Evolutionary conservation across 2,329 filamentous ascomycete species (phyloP).

Genomic region (Aspergillus pseudonomiae): DNA sequence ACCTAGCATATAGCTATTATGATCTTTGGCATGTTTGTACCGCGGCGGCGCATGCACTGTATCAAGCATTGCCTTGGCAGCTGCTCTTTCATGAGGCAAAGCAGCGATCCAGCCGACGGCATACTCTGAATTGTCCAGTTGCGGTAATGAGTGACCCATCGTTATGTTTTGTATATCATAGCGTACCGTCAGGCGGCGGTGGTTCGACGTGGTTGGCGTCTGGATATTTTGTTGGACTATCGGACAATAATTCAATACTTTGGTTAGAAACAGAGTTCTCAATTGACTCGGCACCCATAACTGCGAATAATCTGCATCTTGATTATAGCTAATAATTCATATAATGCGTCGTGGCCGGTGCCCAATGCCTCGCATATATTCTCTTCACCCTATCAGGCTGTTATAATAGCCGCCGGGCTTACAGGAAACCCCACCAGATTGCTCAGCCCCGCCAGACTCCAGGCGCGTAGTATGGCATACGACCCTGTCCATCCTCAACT

Average conservation of each 20-base stretch:
- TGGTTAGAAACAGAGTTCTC: neutral
- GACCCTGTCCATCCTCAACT: too few species aligned
- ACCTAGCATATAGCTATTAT: neutral
- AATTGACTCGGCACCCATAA: neutral
- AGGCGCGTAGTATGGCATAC: neutral
- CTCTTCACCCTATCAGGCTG: neutral
- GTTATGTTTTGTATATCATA: neutral
- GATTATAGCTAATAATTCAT: neutral
- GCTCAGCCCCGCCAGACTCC: neutral
- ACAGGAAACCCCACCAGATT: neutral
- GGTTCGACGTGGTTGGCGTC: neutral
- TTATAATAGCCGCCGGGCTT: neutral
- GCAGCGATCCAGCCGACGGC: slow-evolving; percentile 1
- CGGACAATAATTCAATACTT: neutral
- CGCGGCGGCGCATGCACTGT: neutral
- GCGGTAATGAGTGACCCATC: neutral
- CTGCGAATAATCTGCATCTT: too few species aligned
- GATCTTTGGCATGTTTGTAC: neutral
- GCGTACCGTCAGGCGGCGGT: neutral
- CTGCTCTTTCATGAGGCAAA: neutral
- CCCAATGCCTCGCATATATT: neutral
- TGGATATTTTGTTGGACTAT: neutral
- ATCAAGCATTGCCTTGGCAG: slow-evolving; percentile 1
- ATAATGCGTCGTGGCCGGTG: neutral
- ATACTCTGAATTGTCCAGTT: neutral